Evolutionary conservation across 192 early-diverging fungal genomes (phyloP).

Genomic region (Chytriomyces hyalinus): DNA sequence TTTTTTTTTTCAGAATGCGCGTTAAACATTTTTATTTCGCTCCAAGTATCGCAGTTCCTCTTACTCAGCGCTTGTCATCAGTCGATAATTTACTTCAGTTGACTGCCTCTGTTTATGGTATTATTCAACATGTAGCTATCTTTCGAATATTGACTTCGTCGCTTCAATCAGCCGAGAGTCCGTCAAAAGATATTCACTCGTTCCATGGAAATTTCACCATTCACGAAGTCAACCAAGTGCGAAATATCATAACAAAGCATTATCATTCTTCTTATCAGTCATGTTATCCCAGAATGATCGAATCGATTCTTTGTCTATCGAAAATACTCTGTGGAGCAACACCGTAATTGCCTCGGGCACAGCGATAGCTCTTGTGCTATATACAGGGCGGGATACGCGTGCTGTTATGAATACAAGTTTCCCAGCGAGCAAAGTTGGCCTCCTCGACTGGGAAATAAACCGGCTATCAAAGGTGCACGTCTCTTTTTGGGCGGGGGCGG

Average conservation of each 20-base stretch:
- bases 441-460: constrained; percentile 91
- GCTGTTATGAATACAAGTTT: constrained; percentile 96
- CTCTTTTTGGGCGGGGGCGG: too few species aligned
- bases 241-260: background rate
- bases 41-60: constrained; percentile 75
- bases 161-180: constrained; percentile 70
- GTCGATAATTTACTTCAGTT: constrained; percentile 66
- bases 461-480: constrained; percentile 76
- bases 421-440: constrained; percentile 88
- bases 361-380: constrained; percentile 83
- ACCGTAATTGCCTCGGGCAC: constrained; percentile 92
- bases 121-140: constrained; percentile 1
- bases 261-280: too few species aligned
- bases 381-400: constrained; percentile 91
- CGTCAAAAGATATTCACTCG: constrained; percentile 92
- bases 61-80: constrained; percentile 72
- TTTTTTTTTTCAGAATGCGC: constrained; percentile 24
- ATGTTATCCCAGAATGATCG: background rate
- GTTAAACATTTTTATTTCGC: background rate
- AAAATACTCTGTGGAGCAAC: constrained; percentile 95
- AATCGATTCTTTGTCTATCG: constrained; percentile 75
- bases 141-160: constrained; percentile 6
- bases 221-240: background rate
- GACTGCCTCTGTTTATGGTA: constrained; percentile 77
- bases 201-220: constrained; percentile 25